These are phyloP conservation scores for Daphne laureola DNA, from an alignment of 441 rosid genomes.

Conservation along the genomic window DNA sequence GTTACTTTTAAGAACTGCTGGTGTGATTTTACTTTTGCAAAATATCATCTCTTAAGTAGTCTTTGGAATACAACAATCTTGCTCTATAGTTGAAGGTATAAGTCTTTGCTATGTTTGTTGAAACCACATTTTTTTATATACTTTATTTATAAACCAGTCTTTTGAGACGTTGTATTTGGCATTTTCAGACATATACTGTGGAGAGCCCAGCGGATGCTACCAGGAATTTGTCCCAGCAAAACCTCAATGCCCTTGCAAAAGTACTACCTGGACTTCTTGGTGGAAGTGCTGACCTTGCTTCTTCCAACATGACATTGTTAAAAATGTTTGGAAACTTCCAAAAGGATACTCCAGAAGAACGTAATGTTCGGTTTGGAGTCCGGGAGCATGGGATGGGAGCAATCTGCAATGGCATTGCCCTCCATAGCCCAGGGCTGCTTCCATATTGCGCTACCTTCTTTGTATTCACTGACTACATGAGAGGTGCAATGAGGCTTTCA, in stretches of 20 bases:
- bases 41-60: too few relatives aligned
- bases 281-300: conserved; percentile 94
- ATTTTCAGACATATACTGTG: conserved; percentile 58
- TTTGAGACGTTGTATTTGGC: conserved; percentile 1
- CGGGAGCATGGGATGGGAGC: conserved; percentile 92
- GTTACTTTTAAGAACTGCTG: too few relatives aligned
- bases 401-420: conserved; percentile 79
- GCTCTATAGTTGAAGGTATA: too few relatives aligned
- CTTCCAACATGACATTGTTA: conserved; percentile 85
- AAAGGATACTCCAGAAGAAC: conserved; percentile 75
- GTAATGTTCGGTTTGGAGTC: conserved; percentile 80
- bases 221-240: conserved; percentile 72
- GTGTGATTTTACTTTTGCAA: too few relatives aligned
- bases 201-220: conserved; percentile 84
- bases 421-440: conserved; percentile 66
- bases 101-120: too few relatives aligned
- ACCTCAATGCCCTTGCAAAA: conserved; percentile 66
- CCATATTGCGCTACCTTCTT: conserved; percentile 95
- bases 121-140: too few relatives aligned
- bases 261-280: conserved; percentile 79
- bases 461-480: conserved; percentile 95
- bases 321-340: conserved; percentile 85
- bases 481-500: conserved; percentile 78
- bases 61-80: too few relatives aligned
- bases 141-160: neutral